Evolutionary conservation across 495 filamentous ascomycete genomes (phyloP).

Genomic region (Penicillium dipodomyicola): DNA sequence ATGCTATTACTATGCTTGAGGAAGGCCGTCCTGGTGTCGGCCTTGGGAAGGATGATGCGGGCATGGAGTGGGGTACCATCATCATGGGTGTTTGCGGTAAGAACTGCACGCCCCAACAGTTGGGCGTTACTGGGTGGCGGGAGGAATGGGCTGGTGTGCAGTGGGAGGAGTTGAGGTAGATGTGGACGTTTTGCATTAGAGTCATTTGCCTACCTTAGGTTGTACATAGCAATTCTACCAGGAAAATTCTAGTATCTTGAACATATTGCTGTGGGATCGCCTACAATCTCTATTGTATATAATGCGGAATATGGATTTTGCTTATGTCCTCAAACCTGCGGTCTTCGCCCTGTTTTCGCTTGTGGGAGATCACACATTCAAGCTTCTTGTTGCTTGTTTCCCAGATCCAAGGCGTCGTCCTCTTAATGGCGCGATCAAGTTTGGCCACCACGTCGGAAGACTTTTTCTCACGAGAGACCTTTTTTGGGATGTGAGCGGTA

Average conservation of each 20-base stretch:
- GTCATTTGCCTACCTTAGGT: not conserved
- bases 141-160: conserved; percentile 98
- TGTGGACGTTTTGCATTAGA: conserved; percentile 1
- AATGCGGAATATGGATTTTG: not conserved
- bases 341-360: too few relatives aligned
- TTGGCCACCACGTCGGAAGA: too few relatives aligned
- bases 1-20: conserved; percentile 87
- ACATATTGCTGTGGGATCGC: not conserved
- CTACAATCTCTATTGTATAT: not conserved
- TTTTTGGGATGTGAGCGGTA: too few relatives aligned
- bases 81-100: conserved; percentile 77
- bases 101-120: conserved; percentile 61
- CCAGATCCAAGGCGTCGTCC: too few relatives aligned
- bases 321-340: too few relatives aligned
- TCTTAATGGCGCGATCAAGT: too few relatives aligned
- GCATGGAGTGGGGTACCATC: conserved; percentile 99
- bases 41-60: conserved; percentile 57
- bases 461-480: too few relatives aligned
- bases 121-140: conserved; percentile 61
- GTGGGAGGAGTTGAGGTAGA: conserved; percentile 75
- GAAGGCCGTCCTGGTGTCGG: conserved; percentile 66
- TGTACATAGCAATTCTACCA: not conserved
- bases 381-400: too few relatives aligned
- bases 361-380: too few relatives aligned
- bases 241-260: not conserved